Evolutionary conservation across 2,329 filamentous ascomycete genomes (phyloP).

Genomic region (Pyrenophora seminiperda): DNA sequence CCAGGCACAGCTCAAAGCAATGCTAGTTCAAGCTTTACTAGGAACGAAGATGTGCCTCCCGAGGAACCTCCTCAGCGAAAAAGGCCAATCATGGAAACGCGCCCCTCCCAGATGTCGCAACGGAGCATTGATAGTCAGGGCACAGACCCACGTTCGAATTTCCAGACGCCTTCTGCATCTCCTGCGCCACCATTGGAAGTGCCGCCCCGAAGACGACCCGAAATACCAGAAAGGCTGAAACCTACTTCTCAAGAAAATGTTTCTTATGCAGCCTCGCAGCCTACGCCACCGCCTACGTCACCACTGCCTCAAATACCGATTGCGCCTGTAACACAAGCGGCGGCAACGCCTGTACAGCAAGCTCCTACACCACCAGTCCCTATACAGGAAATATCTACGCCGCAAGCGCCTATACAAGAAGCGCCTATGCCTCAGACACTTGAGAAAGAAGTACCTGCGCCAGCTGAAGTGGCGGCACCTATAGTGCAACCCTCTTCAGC

Average conservation of each 20-base stretch:
- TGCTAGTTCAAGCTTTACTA: slow-evolving; percentile 37
- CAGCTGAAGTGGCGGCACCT: slow-evolving; percentile 33
- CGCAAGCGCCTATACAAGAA: slow-evolving; percentile 4
- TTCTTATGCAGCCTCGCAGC: slow-evolving; percentile 15
- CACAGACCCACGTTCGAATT: slow-evolving; percentile 25
- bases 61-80: slow-evolving; percentile 62
- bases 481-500: slow-evolving; percentile 8
- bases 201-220: slow-evolving; percentile 32
- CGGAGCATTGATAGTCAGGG: slow-evolving; percentile 33
- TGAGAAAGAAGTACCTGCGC: slow-evolving; percentile 12
- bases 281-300: slow-evolving; percentile 31
- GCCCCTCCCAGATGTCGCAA: slow-evolving; percentile 35
- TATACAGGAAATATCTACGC: slow-evolving; percentile 22
- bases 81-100: slow-evolving; percentile 68
- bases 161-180: slow-evolving; percentile 32
- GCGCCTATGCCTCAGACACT: slow-evolving; percentile 2
- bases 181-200: slow-evolving; percentile 33
- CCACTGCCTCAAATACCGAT: slow-evolving; percentile 36
- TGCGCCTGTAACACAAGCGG: slow-evolving; percentile 9
- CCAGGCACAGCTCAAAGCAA: slow-evolving; percentile 47
- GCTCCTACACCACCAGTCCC: slow-evolving; percentile 27
- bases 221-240: slow-evolving; percentile 39
- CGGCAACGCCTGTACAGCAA: slow-evolving; percentile 8
- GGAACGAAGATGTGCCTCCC: slow-evolving; percentile 34
- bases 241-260: slow-evolving; percentile 17